A percentile compares a stretch with the other conserved stretches of the same genome.
phyloP scores from a whole-genome alignment of 306 rosid genomes.

The Trichosanthes truncata region DNA sequence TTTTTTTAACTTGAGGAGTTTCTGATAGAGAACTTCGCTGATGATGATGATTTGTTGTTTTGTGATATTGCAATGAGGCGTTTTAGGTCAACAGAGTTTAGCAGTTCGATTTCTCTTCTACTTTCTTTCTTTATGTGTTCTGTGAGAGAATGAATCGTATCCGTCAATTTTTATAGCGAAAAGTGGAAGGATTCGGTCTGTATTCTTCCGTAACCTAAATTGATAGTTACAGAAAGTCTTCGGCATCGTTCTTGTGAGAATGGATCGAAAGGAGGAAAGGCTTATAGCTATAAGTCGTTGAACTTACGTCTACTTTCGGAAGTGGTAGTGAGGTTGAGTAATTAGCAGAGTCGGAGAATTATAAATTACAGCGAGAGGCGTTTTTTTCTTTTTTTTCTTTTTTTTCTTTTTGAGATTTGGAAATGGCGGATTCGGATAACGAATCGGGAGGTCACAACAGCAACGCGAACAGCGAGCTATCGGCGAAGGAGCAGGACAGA shows the following conservation, averaged over 20 bases:
- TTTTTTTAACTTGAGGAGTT: neutral
- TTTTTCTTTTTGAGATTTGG: neutral
- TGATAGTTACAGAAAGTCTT: neutral
- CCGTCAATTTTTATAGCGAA: neutral
- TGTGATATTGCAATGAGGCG: neutral
- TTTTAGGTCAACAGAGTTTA: neutral
- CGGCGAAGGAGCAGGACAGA: conserved; percentile 50
- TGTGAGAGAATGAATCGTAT: neutral
- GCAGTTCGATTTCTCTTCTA: neutral
- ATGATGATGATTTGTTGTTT: neutral
- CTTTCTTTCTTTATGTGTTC: neutral
- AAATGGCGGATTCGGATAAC: conserved; percentile 72
- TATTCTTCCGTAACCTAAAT: neutral
- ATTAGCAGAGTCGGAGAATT: neutral
- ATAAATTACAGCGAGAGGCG: neutral
- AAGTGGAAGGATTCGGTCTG: neutral
- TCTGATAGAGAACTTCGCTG: neutral
- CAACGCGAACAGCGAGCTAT: conserved; percentile 27
- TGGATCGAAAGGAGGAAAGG: neutral
- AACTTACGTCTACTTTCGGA: neutral
- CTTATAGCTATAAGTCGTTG: neutral
- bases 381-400: neutral
- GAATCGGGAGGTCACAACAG: conserved; percentile 45
- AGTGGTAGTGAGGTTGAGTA: neutral
- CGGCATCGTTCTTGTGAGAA: neutral